Conservation (phyloP, 352 stramenopile genomes). For the Chrysophaeum taylorii region DNA sequence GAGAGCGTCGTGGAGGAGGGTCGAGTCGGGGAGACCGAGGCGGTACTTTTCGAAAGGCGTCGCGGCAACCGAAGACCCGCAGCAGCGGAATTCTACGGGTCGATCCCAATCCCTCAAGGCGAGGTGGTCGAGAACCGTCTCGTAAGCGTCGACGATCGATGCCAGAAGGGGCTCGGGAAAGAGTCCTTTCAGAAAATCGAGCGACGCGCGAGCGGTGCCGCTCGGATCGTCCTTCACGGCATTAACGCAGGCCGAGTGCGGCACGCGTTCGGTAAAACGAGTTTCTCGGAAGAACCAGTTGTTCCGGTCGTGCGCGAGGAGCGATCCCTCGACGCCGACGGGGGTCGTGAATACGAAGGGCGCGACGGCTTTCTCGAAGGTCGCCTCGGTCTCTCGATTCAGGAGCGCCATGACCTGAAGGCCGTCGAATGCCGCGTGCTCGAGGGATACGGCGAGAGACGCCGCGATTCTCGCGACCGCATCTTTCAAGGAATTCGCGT, state of each 20-base stretch:
- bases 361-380: slow-evolving; percentile 15
- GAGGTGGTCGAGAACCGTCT: background rate
- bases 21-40: too few species aligned
- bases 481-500: background rate
- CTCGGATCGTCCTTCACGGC: slow-evolving; percentile 14
- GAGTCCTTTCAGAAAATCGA: slow-evolving; percentile 15
- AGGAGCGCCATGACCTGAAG: slow-evolving; percentile 20
- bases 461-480: background rate
- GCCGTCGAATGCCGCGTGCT: slow-evolving; percentile 13
- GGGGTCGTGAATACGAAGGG: slow-evolving; percentile 24
- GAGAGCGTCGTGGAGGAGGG: background rate
- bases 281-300: slow-evolving; percentile 20
- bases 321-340: slow-evolving; percentile 17
- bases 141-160: background rate
- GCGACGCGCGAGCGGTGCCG: slow-evolving; percentile 13
- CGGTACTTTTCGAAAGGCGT: too few species aligned
- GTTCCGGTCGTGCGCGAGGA: background rate
- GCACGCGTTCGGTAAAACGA: slow-evolving; percentile 18
- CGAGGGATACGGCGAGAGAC: slow-evolving; percentile 11
- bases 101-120: too few species aligned
- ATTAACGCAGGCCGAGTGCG: slow-evolving; percentile 25
- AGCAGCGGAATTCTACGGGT: too few species aligned
- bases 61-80: too few species aligned
- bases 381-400: background rate
- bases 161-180: slow-evolving; percentile 14